A percentile compares a stretch with the other conserved stretches of the same genome.
These are phyloP conservation scores for Zygosaccharomyces sapae DNA, from an alignment of 1,139 yeast species.

Conservation along the genomic window DNA sequence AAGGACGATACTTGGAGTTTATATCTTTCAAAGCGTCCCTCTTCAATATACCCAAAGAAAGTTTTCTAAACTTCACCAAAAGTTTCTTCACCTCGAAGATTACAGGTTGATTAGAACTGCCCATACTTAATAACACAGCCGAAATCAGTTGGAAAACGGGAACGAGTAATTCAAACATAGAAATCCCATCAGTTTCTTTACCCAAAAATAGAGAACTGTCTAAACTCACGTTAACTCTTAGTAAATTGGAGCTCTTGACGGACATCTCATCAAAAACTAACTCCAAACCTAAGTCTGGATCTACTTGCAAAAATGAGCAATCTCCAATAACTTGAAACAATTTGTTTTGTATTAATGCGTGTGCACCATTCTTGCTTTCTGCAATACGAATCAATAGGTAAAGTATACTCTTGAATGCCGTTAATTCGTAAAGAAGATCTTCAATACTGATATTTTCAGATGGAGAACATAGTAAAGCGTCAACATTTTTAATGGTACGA, in stretches of 20 bases:
- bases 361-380: slow-evolving; percentile 71
- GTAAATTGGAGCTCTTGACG: slow-evolving; percentile 34
- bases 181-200: slow-evolving; percentile 38
- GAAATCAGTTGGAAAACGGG: slow-evolving; percentile 73
- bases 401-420: slow-evolving; percentile 69
- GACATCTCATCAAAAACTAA: slow-evolving; percentile 38
- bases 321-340: slow-evolving; percentile 57
- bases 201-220: slow-evolving; percentile 48
- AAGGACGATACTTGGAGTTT: slow-evolving; percentile 25
- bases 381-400: slow-evolving; percentile 71
- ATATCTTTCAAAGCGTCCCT: slow-evolving; percentile 48
- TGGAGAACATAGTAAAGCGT: slow-evolving; percentile 48
- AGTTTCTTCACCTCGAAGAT: slow-evolving; percentile 52
- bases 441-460: slow-evolving; percentile 45
- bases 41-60: slow-evolving; percentile 66
- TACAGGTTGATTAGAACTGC: slow-evolving; percentile 70
- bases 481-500: slow-evolving; percentile 64
- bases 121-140: slow-evolving; percentile 69
- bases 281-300: slow-evolving; percentile 75
- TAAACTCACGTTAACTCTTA: slow-evolving; percentile 45
- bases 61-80: slow-evolving; percentile 49
- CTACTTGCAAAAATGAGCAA: slow-evolving; percentile 57
- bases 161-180: slow-evolving; percentile 65
- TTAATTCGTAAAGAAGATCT: slow-evolving; percentile 61
- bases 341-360: slow-evolving; percentile 69